phyloP scores from a whole-genome alignment of 805 yeast species.

The Teunomyces pallodes region DNA sequence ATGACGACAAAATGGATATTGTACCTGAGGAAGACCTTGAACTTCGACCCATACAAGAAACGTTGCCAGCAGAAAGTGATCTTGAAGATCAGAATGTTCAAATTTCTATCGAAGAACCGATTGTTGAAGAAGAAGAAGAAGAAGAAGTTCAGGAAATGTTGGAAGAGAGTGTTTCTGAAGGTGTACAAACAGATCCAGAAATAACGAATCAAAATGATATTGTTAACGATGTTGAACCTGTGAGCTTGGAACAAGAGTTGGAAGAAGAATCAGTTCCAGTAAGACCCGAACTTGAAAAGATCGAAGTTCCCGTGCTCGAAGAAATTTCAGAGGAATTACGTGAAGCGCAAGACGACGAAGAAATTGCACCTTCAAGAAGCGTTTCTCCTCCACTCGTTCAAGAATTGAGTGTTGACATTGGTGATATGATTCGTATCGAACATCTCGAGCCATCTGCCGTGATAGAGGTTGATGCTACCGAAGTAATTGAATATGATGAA shows the following conservation, averaged over 20 bases:
- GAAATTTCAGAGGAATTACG: background rate
- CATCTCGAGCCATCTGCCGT: background rate
- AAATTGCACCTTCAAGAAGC: background rate
- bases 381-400: background rate
- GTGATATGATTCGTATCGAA: background rate
- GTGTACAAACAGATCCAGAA: background rate
- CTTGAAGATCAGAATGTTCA: background rate
- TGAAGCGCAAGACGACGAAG: background rate
- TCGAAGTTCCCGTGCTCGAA: slow-evolving; percentile 1
- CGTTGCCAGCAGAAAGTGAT: background rate
- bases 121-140: background rate
- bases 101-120: background rate
- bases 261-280: background rate
- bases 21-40: too few species aligned
- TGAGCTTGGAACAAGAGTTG: too few species aligned
- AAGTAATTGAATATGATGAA: background rate
- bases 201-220: background rate
- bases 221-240: background rate
- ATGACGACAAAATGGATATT: too few species aligned
- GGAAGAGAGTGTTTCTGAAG: background rate
- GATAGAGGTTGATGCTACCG: background rate
- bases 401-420: background rate
- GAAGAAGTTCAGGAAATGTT: background rate
- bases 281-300: background rate
- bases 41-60: too few species aligned